Base-by-base conservation (phyloP, 768 basidiomycete genomes). In the Mycena maculata region DNA sequence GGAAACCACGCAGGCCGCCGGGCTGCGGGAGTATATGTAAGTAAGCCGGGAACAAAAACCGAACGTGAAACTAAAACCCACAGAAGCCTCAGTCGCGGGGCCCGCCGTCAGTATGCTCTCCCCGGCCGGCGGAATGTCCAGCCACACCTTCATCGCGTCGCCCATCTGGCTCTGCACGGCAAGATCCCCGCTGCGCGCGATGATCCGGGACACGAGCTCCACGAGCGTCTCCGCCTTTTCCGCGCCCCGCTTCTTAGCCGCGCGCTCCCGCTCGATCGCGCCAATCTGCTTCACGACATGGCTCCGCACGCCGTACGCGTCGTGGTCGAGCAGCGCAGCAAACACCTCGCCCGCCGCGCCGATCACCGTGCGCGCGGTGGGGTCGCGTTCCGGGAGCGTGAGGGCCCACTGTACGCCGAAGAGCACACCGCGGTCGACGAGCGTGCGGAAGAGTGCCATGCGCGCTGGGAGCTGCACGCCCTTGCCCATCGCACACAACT, bases 371-470 rank as follows among this genome's bases (percentile, higher is more conserved):
- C 80, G 83, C 71, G 81, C 81, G 2, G 69, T 71, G 22, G 80
- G 78, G 33, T 89, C 85, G 54, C 81, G 84, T 75, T 93, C 91
- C 2, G 88, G 78, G 31, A 91, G 84, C n/a, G 83, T 81, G 52
- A 98, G 85, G 1, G 95, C 95, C 93, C 95, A 97, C 74, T 98
- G 94, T 16, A 96, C 88, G n/a, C 92, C 93, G 69, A 92, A 92
- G 2, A 99, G 83, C 47, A 99, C 85, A 2, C 95, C 97, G 8
- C 92, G 88, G 67, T 98, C 95, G 55, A 96, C 89, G 25, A 99
- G 86, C 10, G 89, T 85, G 52, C 95, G 90, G 81, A 97, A 99
- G 12, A 99, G 87, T 3, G 88, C 82, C 76, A 96, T 85, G 39
- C 98, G 92, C 18, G 92, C 87, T 18, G 92, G 91, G 20, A 98